Conservation (phyloP, 1,284 basidiomycete genomes). For the Leccinum pachyderme region DNA sequence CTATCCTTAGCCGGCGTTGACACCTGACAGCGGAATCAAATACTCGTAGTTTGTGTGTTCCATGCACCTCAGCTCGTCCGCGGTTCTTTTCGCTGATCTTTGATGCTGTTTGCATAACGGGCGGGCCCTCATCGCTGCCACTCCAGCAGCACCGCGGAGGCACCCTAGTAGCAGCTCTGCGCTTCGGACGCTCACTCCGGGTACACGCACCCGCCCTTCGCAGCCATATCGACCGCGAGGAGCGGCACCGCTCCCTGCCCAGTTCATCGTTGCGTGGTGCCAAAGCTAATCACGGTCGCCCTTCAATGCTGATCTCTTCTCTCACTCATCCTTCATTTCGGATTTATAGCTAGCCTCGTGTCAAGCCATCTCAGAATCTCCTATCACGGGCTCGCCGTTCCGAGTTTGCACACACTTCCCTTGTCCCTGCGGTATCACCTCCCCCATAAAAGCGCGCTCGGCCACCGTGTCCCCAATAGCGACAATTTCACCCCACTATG, state of each 20-base stretch:
- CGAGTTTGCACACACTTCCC: slow-evolving; percentile 29
- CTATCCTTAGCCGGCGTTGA: slow-evolving; percentile 15
- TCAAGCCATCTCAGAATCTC: slow-evolving; percentile 28
- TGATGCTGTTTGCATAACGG: slow-evolving; percentile 24
- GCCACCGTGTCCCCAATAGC: slow-evolving; percentile 18
- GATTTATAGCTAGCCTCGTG: slow-evolving; percentile 37
- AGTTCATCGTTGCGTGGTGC: slow-evolving; percentile 25
- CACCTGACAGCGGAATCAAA: slow-evolving; percentile 34
- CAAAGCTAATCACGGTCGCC: slow-evolving; percentile 35
- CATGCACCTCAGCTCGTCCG: slow-evolving; percentile 1
- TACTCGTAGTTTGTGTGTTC: slow-evolving; percentile 15
- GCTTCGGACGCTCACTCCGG: slow-evolving; percentile 6
- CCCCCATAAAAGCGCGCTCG: slow-evolving; percentile 31
- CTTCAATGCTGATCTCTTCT: slow-evolving; percentile 36
- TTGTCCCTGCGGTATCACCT: slow-evolving; percentile 30
- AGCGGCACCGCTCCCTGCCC: slow-evolving; percentile 29
- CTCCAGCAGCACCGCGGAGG: slow-evolving; percentile 6
- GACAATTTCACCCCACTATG: slow-evolving; percentile 30
- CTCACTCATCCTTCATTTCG: slow-evolving; percentile 35
- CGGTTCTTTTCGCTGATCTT: slow-evolving; percentile 19
- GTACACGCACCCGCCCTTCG: slow-evolving; percentile 8
- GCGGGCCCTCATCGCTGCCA: not conserved
- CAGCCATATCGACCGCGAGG: slow-evolving; percentile 20
- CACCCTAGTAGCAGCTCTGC: not conserved
- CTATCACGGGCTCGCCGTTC: slow-evolving; percentile 31